phyloP scores from a whole-genome alignment of 2,329 filamentous ascomycete species.

The Colletotrichum sp. region DNA sequence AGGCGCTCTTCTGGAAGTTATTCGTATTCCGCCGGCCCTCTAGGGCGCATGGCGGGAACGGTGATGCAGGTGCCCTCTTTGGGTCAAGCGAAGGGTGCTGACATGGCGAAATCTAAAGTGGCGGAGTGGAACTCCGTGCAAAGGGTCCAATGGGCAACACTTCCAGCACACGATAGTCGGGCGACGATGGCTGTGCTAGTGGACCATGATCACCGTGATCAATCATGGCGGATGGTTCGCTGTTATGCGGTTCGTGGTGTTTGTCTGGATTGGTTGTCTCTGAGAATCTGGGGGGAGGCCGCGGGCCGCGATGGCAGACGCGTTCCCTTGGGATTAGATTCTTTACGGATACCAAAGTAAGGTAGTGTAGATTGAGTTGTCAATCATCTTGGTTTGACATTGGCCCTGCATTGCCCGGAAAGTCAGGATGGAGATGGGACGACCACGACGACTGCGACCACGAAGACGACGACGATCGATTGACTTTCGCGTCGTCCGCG shows the following conservation, averaged over 20 bases:
- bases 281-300: background rate
- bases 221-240: background rate
- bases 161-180: background rate
- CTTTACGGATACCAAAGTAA: background rate
- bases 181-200: background rate
- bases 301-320: background rate
- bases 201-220: background rate
- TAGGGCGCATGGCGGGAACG: background rate
- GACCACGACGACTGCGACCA: background rate
- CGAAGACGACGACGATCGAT: background rate
- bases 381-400: background rate
- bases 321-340: background rate
- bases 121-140: background rate
- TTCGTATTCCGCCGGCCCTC: constrained; percentile 1
- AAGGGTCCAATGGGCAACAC: background rate
- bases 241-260: background rate
- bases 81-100: background rate
- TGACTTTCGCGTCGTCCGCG: background rate
- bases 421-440: background rate
- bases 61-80: background rate
- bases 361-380: background rate
- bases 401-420: background rate
- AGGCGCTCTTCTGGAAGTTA: background rate
- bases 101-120: background rate
- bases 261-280: background rate